phyloP scores from a whole-genome alignment of 2,329 filamentous ascomycete species.

The Alternaria dauci region DNA sequence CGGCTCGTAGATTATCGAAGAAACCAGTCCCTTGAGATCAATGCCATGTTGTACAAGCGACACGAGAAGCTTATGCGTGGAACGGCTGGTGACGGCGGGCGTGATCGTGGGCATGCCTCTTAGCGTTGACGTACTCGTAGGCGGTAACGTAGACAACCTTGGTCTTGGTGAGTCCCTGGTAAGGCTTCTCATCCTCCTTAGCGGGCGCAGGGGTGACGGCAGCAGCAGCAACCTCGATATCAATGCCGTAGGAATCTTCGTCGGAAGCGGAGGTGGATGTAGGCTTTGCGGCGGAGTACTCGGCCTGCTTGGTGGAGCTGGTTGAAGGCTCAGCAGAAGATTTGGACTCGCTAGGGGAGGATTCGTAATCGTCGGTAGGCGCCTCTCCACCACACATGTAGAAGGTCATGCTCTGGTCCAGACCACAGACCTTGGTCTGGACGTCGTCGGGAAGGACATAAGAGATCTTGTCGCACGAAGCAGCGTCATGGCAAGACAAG shows the following conservation, averaged over 20 bases:
- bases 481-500: conserved; percentile 33
- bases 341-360: conserved; percentile 13
- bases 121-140: conserved; percentile 42
- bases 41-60: conserved; percentile 29
- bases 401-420: conserved; percentile 38
- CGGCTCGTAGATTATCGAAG: conserved; percentile 29
- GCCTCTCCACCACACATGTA: conserved; percentile 48
- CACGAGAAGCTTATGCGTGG: conserved; percentile 39
- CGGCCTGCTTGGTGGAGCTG: background rate
- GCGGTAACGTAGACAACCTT: conserved; percentile 46
- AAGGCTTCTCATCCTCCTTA: conserved; percentile 14
- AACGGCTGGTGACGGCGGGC: conserved; percentile 43
- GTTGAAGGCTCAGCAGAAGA: conserved; percentile 11
- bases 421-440: conserved; percentile 45
- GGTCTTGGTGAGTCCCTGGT: conserved; percentile 30
- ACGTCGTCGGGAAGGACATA: conserved; percentile 45
- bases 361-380: conserved; percentile 28
- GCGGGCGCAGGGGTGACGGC: conserved; percentile 34
- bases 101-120: conserved; percentile 46
- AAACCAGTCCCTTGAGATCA: conserved; percentile 29
- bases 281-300: conserved; percentile 17
- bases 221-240: conserved; percentile 32
- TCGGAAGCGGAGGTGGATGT: conserved; percentile 9
- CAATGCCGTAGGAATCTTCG: conserved; percentile 17
- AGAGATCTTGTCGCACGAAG: conserved; percentile 38